phyloP scores from a whole-genome alignment of 192 early-diverging fungal genomes.

The Backusella morwellensis region DNA sequence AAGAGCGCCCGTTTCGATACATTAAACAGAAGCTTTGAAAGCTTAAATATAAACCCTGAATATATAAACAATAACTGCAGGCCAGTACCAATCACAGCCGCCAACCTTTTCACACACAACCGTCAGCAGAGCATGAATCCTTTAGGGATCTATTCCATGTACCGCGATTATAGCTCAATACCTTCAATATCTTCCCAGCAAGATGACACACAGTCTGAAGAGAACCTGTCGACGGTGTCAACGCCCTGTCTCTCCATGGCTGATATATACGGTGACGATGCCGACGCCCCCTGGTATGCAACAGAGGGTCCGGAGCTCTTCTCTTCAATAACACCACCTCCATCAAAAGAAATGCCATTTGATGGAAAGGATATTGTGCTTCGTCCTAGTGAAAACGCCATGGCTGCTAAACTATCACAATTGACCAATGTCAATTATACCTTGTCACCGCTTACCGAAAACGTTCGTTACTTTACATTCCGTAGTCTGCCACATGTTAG shows the following conservation, averaged over 20 bases:
- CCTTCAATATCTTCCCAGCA: background rate
- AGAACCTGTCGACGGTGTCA: background rate
- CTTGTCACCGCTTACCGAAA: conserved; percentile 80
- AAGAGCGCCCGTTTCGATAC: background rate
- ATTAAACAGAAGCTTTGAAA: conserved; percentile 2
- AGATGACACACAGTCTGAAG: conserved; percentile 11
- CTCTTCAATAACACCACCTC: conserved; percentile 2
- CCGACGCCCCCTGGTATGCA: conserved; percentile 32
- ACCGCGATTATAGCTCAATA: background rate
- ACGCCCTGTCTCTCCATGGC: conserved; percentile 6
- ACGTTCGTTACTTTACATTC: conserved; percentile 78
- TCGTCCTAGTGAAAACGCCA: conserved; percentile 72
- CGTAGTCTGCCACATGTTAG: conserved; percentile 53
- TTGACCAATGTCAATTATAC: conserved; percentile 85
- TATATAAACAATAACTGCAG: background rate
- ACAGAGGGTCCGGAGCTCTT: conserved; percentile 31
- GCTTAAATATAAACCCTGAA: background rate
- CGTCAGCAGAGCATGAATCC: conserved; percentile 9
- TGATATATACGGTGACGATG: conserved; percentile 13
- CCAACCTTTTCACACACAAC: conserved; percentile 21
- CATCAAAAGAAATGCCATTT: background rate
- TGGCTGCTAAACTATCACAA: conserved; percentile 86
- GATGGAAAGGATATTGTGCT: conserved; percentile 47
- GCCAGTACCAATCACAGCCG: conserved; percentile 20
- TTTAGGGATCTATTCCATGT: background rate